These are phyloP conservation scores for Ophiostoma sp. DNA, from an alignment of 2,329 filamentous ascomycete genomes.

Conservation along the genomic window DNA sequence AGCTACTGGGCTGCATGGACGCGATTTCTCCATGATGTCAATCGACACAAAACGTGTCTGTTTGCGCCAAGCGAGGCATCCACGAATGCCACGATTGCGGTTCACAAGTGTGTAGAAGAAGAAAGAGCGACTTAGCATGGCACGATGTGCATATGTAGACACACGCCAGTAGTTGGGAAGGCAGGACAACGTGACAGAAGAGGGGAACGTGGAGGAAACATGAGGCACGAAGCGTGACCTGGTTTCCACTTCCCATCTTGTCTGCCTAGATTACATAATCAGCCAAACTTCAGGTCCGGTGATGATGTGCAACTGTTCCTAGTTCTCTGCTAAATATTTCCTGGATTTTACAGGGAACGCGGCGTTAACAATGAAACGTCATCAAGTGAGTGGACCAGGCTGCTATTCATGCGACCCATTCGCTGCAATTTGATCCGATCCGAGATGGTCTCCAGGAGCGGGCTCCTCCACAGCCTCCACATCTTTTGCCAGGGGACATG, in stretches of 20 bases:
- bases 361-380: not conserved
- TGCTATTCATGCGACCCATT: not conserved
- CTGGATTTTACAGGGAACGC: not conserved
- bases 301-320: not conserved
- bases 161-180: not conserved
- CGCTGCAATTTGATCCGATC: constrained; percentile 5
- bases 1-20: not conserved
- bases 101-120: not conserved
- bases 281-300: not conserved
- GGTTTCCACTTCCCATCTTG: not conserved
- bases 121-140: not conserved
- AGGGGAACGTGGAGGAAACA: not conserved
- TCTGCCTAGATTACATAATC: not conserved
- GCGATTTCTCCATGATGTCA: not conserved
- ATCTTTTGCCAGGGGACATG: not conserved
- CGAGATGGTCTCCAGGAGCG: not conserved
- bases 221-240: not conserved
- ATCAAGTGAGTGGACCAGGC: not conserved
- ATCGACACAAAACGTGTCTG: not conserved
- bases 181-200: not conserved
- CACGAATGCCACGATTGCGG: not conserved
- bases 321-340: not conserved
- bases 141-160: not conserved
- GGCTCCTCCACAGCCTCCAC: not conserved
- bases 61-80: not conserved